phyloP scores from a whole-genome alignment of 495 filamentous ascomycete species.

The Neurospora tetraspora region DNA sequence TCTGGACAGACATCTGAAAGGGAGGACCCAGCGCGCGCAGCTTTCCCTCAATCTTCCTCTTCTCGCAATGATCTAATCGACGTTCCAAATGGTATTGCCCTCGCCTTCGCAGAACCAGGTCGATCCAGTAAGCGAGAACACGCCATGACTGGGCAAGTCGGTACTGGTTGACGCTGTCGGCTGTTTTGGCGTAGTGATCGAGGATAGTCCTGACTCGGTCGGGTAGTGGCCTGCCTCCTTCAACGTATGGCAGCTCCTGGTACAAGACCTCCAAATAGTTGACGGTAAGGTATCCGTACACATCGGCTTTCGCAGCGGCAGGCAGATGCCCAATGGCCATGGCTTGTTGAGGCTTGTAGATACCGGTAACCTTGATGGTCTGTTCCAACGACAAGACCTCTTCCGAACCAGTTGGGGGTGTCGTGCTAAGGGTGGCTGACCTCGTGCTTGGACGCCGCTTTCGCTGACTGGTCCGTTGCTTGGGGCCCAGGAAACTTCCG shows the following conservation, averaged over 20 bases:
- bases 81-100: conserved; percentile 44
- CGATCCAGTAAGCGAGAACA: conserved; percentile 51
- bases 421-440: conserved; percentile 38
- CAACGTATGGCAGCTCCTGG: conserved; percentile 25
- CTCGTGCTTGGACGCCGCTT: conserved; percentile 30
- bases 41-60: conserved; percentile 20
- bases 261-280: conserved; percentile 45
- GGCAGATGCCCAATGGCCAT: conserved; percentile 53
- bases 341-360: conserved; percentile 46
- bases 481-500: conserved; percentile 48
- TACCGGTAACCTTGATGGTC: conserved; percentile 45
- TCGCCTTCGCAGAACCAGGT: conserved; percentile 48
- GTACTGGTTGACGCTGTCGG: conserved; percentile 48
- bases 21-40: not conserved
- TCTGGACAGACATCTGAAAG: conserved; percentile 2
- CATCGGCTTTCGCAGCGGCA: conserved; percentile 38
- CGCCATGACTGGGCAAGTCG: conserved; percentile 69
- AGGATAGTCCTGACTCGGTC: conserved; percentile 42
- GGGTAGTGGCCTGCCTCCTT: conserved; percentile 20
- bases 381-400: conserved; percentile 52
- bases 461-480: conserved; percentile 24
- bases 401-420: conserved; percentile 45
- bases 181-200: conserved; percentile 51
- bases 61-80: conserved; percentile 23
- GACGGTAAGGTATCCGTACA: conserved; percentile 50